Evolutionary conservation across 139 green algal species (phyloP), one percentile per base, ranked within the genome.

Genomic region (Coelastrella sp.): DNA sequence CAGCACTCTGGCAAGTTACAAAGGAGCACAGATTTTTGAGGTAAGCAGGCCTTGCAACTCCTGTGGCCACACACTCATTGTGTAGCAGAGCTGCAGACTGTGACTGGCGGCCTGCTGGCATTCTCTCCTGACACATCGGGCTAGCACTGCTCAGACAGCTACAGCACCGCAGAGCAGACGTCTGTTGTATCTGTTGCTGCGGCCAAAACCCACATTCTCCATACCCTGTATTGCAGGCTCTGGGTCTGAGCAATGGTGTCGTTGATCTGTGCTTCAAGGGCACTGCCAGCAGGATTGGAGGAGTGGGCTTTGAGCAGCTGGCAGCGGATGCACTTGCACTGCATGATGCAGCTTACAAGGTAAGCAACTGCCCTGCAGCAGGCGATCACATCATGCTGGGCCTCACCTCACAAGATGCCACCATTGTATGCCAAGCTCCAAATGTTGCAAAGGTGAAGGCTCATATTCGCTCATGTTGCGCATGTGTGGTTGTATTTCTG

Each of bases 21-120:
- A 98, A 90, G 96, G 96, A n/a, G 95, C 95, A 4, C 96, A 98
- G 91, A 99, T 99, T 87, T 99, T 99, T 72, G 96, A 99, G 91
- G 94, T 92, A 53, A 13, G 48, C n/a, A 73, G 75, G 35, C 17
- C 0, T 38, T 84, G 76, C 45, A 23, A 13, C 0, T 57, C 15
- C 45, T 57, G 45, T 13, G 45, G 45, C 45, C 45, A 13, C 11
- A 23, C 11, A 9, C 11, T 57, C 45, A 57, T 57, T 9, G 11
- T 8, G 15, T 57, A 13, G 45, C 45, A 57, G 15, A 23, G 45
- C 45, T 13, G 11, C 11, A 23, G 11, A 57, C 45, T 57, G 11
- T 57, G 11, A 2, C 45, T 57, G n/a, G n/a, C n/a, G n/a, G n/a
- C n/a, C n/a, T n/a, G n/a, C n/a, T n/a, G n/a, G n/a, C n/a, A n/a